Percentiles rank a stretch among this genome's conserved stretches.
Evolutionary conservation across 2,329 filamentous ascomycete species (phyloP).

Genomic region (Lachnellula arida): DNA sequence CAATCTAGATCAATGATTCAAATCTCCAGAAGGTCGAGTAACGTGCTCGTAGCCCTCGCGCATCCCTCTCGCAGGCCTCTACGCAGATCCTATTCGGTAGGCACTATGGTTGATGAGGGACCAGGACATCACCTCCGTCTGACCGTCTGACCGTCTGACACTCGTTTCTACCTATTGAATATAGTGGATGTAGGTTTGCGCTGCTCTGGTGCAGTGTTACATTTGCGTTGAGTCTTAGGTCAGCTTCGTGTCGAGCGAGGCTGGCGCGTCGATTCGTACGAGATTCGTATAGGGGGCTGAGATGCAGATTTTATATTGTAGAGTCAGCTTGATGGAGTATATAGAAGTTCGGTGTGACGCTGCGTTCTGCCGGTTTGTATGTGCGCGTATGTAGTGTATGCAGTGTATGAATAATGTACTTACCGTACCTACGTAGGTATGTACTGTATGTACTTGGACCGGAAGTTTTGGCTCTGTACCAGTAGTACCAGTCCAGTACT

Average conservation of each 20-base stretch:
- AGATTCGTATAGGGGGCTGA: conserved; percentile 10
- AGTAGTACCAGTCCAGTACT: no score
- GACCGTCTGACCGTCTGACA: conserved; percentile 5
- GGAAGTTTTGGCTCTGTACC: neutral
- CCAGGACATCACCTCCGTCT: no score
- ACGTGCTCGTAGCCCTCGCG: conserved; percentile 1
- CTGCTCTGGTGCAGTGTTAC: conserved; percentile 12
- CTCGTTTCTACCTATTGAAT: neutral
- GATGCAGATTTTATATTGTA: conserved; percentile 14
- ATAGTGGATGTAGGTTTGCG: conserved; percentile 8
- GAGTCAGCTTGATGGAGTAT: conserved; percentile 7
- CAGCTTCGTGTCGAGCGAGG: conserved; percentile 7
- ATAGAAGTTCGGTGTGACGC: conserved; percentile 8
- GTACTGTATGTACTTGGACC: neutral
- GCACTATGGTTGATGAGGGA: neutral
- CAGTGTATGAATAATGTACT: no score
- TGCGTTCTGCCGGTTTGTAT: neutral
- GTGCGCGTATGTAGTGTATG: no score
- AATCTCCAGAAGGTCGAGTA: conserved; percentile 5
- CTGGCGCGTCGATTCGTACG: neutral
- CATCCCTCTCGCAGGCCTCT: neutral
- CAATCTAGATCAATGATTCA: neutral
- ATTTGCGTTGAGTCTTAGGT: conserved; percentile 14
- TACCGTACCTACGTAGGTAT: no score
- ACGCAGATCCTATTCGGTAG: conserved; percentile 5